Evolutionary conservation across 1,284 basidiomycete species (phyloP).

Genomic region (Apiotrichum mycotoxinovorans): DNA sequence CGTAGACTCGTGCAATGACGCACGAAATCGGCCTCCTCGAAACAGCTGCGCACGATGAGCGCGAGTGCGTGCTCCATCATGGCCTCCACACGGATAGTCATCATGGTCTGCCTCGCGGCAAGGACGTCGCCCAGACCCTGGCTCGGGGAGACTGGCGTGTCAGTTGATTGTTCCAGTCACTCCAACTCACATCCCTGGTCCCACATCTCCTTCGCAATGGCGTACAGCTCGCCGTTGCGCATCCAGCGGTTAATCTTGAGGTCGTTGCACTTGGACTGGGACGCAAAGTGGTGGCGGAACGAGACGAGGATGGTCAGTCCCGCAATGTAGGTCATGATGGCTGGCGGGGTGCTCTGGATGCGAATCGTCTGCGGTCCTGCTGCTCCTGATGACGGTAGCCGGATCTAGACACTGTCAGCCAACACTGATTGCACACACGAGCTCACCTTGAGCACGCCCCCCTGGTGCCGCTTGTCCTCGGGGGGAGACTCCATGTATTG

Average conservation of each 20-base stretch:
- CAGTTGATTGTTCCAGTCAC: too few relatives aligned
- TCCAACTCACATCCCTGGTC: slow-evolving; percentile 38
- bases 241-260: slow-evolving; percentile 26
- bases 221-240: slow-evolving; percentile 22
- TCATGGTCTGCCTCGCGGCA: slow-evolving; percentile 17
- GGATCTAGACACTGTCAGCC: slow-evolving; percentile 11
- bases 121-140: slow-evolving; percentile 28
- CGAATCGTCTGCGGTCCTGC: slow-evolving; percentile 16
- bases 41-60: slow-evolving; percentile 28
- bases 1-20: not conserved
- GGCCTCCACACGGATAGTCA: slow-evolving; percentile 30
- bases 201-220: slow-evolving; percentile 38
- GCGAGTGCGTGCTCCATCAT: slow-evolving; percentile 40
- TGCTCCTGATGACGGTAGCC: not conserved
- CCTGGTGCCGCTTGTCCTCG: slow-evolving; percentile 19
- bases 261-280: slow-evolving; percentile 18
- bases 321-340: slow-evolving; percentile 20
- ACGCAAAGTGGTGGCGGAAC: not conserved
- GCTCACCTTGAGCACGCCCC: slow-evolving; percentile 32
- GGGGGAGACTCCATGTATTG: slow-evolving; percentile 21
- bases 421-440: not conserved
- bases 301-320: too few relatives aligned
- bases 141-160: slow-evolving; percentile 24
- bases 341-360: slow-evolving; percentile 38
- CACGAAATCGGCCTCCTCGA: slow-evolving; percentile 27